A percentile compares a stretch with the other conserved stretches of the same genome.
Evolutionary conservation across 2,329 filamentous ascomycete species (phyloP).

Genomic region (Aspergillus brunneoviolaceus): DNA sequence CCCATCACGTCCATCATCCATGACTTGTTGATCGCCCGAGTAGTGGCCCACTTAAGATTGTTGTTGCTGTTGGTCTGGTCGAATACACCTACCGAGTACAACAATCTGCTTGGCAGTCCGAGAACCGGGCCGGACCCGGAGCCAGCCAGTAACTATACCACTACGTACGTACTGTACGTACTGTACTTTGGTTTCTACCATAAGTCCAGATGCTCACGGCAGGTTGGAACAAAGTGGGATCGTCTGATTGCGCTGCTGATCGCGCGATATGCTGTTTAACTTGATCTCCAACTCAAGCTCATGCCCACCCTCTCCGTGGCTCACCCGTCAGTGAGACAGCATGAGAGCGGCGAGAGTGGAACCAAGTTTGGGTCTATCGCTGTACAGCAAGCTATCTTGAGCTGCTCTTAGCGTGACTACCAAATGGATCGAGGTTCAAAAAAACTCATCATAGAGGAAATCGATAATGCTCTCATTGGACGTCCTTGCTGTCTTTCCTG

Average conservation of each 20-base stretch:
- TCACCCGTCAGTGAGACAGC: not conserved
- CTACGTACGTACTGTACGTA: not conserved
- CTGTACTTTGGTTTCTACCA: not conserved
- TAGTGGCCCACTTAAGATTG: not conserved
- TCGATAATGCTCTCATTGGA: not conserved
- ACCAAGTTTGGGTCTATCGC: not conserved
- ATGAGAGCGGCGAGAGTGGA: not conserved
- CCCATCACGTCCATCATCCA: not conserved
- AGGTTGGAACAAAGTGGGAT: not conserved
- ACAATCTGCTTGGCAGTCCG: not conserved
- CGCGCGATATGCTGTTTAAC: constrained; percentile 1
- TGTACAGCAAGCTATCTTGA: not conserved
- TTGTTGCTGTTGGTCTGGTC: not conserved
- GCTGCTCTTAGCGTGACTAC: not conserved
- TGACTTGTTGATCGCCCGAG: constrained; percentile 2
- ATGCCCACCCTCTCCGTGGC: not conserved
- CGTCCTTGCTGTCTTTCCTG: constrained; percentile 2
- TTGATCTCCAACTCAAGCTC: not conserved
- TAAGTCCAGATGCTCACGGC: not conserved
- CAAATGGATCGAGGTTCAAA: not conserved
- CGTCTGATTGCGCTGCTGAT: not conserved
- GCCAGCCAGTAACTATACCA: not conserved
- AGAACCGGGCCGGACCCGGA: constrained; percentile 5
- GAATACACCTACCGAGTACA: not conserved
- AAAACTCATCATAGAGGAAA: not conserved